phyloP scores from a whole-genome alignment of 2,329 filamentous ascomycete species.

The Atkinsonella texensis region DNA sequence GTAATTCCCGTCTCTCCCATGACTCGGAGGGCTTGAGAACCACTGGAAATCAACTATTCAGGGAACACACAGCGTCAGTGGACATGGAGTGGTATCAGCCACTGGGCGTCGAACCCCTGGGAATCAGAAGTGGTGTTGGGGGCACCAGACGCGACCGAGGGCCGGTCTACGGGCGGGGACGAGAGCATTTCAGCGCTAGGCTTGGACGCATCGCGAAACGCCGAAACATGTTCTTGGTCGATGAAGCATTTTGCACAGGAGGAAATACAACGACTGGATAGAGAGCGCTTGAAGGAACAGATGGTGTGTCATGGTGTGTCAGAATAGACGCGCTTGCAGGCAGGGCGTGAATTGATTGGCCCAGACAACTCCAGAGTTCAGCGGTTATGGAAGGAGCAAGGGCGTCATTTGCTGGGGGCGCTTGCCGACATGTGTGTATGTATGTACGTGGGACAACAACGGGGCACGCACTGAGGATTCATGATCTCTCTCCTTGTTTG shows the following conservation, averaged over 20 bases:
- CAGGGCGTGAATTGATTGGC: slow-evolving; percentile 4
- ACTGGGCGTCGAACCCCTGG: not conserved
- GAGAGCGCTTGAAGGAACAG: not conserved
- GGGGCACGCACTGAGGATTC: not conserved
- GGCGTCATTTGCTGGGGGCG: not conserved
- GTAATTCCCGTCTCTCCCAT: not conserved
- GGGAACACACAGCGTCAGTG: not conserved
- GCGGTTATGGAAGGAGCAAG: not conserved
- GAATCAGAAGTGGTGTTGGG: not conserved
- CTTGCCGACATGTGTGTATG: no score
- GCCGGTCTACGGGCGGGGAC: not conserved
- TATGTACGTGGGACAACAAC: no score
- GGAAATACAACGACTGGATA: not conserved
- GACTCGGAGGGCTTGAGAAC: not conserved
- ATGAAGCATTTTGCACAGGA: not conserved
- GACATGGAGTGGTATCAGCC: not conserved
- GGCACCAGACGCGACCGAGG: not conserved
- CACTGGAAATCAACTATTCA: not conserved
- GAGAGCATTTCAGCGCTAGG: not conserved
- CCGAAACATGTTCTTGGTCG: not conserved
- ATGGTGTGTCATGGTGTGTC: not conserved
- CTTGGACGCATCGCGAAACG: not conserved
- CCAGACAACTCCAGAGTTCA: not conserved
- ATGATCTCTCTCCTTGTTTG: not conserved
- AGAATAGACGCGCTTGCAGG: not conserved